These are phyloP conservation scores for Fusarium chaquense DNA, from an alignment of 2,329 filamentous ascomycete species.

Conservation along the genomic window DNA sequence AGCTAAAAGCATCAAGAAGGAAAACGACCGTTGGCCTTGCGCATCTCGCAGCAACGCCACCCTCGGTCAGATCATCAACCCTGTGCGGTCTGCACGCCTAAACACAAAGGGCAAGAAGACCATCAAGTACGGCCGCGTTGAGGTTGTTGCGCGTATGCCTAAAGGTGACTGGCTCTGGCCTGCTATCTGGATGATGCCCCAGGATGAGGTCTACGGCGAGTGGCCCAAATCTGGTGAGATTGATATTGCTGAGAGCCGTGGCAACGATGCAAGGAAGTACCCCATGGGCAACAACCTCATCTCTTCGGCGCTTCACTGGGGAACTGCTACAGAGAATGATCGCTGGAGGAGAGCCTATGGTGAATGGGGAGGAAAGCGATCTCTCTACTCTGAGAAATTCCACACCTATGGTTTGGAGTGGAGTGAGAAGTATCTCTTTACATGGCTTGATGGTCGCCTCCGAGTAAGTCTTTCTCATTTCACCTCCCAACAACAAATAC, in stretches of 20 bases:
- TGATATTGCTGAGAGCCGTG: conserved; percentile 63
- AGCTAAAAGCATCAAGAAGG: conserved; percentile 34
- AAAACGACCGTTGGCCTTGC: conserved; percentile 48
- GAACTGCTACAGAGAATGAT: conserved; percentile 46
- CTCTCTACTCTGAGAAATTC: conserved; percentile 55
- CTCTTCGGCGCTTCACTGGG: conserved; percentile 61
- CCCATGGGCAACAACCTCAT: conserved; percentile 54
- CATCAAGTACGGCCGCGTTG: conserved; percentile 63
- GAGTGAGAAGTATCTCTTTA: conserved; percentile 64
- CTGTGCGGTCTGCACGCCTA: conserved; percentile 60
- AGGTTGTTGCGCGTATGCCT: conserved; percentile 66
- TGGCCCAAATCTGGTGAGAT: conserved; percentile 67
- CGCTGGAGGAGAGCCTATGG: conserved; percentile 50
- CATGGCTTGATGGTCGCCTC: conserved; percentile 60
- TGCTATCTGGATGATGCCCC: conserved; percentile 60
- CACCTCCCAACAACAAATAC: neutral
- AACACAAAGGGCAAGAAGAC: conserved; percentile 59
- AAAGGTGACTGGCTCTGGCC: conserved; percentile 68
- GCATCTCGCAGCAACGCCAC: conserved; percentile 58
- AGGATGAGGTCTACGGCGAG: conserved; percentile 59
- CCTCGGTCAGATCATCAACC: conserved; percentile 59
- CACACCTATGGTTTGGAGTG: conserved; percentile 66
- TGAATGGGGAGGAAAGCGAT: conserved; percentile 49
- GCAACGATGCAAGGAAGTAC: conserved; percentile 56
- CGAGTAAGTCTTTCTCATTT: conserved; percentile 47